Base-by-base conservation (phyloP, 306 rosid species). In the Gleditsia sinensis region DNA sequence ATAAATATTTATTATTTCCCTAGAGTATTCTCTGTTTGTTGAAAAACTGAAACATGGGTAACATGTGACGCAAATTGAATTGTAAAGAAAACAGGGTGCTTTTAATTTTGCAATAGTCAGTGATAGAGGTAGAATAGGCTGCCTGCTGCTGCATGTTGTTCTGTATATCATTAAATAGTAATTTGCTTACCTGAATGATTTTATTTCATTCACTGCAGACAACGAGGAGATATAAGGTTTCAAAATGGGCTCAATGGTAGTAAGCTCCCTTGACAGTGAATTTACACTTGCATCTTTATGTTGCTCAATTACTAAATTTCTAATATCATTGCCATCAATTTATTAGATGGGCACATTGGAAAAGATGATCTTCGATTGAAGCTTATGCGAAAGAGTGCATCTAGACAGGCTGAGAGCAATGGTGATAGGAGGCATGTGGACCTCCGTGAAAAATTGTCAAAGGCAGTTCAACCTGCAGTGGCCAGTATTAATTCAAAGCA, bases 381-480 rank as follows among this genome's bases (percentile, higher is more conserved):
- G 82, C 97, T 95, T 75, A 82, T 92, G 90, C 86, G 34, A 71
- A 95, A 92, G 82, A 81, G 76, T 82, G 87, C 88, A 21, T 76
- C 70, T 33, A 78, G 85, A 81, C 78, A 74, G 39, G 70, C 78
- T 70, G 87, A 79, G 32, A 82, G 84, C 75, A 78, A 81, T 67
- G 84, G 81, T 16, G 82, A 65, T 78, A 83, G 62, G 77, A 86
- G 87, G 83, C 87, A 67, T 20, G 75, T 72, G 27, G 99, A 95
- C 71, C 98, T 95, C 40, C 96, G 98, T 30, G 98, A 95, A 80
- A 95, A 90, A 84, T 83, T 95, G 70, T 80, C 90, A 69, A 92
- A 87, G 88, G 51, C 88, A 32, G 75, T 39, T 74, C 86, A 72
- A 64, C 84, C 74, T 66, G 43, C 72, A 0, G 14, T 71, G 6